phyloP scores from a whole-genome alignment of 805 yeast genomes.

The Cyberlindnera suaveolens region DNA sequence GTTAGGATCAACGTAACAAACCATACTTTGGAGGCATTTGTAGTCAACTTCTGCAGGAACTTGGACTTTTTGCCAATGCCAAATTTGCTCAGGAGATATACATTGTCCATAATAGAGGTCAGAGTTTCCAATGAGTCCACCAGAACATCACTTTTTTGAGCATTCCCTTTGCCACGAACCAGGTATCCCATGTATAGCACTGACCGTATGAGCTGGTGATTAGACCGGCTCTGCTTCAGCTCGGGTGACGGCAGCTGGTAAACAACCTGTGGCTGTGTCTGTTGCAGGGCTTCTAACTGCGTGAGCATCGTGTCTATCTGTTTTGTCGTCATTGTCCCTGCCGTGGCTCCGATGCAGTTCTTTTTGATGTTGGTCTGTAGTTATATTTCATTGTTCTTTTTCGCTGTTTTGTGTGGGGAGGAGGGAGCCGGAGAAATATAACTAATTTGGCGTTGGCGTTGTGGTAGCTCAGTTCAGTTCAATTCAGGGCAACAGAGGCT shows the following conservation, averaged over 20 bases:
- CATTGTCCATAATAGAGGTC: conserved; percentile 17
- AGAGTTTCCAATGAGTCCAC: conserved; percentile 14
- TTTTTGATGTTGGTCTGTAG: no score
- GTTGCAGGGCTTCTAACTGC: not conserved
- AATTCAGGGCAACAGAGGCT: no score
- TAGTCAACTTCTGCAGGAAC: not conserved
- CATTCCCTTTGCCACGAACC: conserved; percentile 2
- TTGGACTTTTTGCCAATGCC: conserved; percentile 7
- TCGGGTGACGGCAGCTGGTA: not conserved
- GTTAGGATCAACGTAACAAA: conserved; percentile 13
- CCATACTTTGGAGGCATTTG: conserved; percentile 16
- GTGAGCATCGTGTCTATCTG: conserved; percentile 3
- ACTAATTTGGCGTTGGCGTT: no score
- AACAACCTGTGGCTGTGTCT: not conserved
- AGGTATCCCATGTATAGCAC: conserved; percentile 12
- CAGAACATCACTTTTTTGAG: conserved; percentile 6
- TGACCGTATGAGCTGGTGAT: conserved; percentile 11
- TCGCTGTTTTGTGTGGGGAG: no score
- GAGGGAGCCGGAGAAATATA: no score
- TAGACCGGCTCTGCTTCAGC: conserved; percentile 1
- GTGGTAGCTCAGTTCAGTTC: no score
- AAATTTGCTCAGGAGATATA: conserved; percentile 13
- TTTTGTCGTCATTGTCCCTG: not conserved
- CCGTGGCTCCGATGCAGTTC: not conserved
- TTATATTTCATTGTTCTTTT: not conserved